Conservation (phyloP, 768 basidiomycete genomes). For the Mycena pura region DNA sequence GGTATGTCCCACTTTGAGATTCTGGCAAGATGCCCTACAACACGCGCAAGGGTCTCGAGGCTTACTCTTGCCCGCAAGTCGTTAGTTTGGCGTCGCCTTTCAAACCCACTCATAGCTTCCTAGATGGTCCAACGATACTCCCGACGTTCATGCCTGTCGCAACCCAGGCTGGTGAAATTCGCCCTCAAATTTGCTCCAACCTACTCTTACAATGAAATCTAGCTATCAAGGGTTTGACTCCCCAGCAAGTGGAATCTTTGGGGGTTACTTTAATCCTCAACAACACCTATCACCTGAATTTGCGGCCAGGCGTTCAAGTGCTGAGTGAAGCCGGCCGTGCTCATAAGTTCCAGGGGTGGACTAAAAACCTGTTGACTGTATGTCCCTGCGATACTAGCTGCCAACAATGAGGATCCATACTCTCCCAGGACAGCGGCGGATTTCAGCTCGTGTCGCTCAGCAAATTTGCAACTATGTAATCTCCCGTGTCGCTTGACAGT, state of each 20-base stretch:
- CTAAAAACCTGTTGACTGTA: constrained; percentile 83
- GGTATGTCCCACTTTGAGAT: constrained; percentile 61
- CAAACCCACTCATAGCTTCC: constrained; percentile 11
- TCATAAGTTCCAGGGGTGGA: constrained; percentile 92
- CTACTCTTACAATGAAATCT: neutral
- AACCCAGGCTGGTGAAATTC: constrained; percentile 65
- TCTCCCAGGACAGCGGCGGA: constrained; percentile 80
- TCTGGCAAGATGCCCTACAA: constrained; percentile 81
- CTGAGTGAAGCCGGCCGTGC: constrained; percentile 81
- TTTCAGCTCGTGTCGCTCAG: constrained; percentile 87
- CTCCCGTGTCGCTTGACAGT: too few species aligned
- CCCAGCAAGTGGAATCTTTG: constrained; percentile 82
- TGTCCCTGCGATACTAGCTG: constrained; percentile 29
- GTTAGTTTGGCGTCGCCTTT: neutral
- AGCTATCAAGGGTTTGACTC: constrained; percentile 89
- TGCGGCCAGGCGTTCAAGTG: constrained; percentile 82
- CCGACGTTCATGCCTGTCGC: constrained; percentile 96
- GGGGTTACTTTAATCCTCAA: constrained; percentile 87
- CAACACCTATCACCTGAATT: constrained; percentile 89
- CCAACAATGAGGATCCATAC: neutral
- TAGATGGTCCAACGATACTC: constrained; percentile 82
- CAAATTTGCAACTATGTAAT: constrained; percentile 84
- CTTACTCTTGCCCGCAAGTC: constrained; percentile 83
- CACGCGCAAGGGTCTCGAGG: constrained; percentile 81
- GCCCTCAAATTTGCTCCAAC: neutral